Evolutionary conservation across 2,329 filamentous ascomycete genomes (phyloP), one percentile per base, ranked within the genome.

Genomic region (Drechslerella coelobrocha): DNA sequence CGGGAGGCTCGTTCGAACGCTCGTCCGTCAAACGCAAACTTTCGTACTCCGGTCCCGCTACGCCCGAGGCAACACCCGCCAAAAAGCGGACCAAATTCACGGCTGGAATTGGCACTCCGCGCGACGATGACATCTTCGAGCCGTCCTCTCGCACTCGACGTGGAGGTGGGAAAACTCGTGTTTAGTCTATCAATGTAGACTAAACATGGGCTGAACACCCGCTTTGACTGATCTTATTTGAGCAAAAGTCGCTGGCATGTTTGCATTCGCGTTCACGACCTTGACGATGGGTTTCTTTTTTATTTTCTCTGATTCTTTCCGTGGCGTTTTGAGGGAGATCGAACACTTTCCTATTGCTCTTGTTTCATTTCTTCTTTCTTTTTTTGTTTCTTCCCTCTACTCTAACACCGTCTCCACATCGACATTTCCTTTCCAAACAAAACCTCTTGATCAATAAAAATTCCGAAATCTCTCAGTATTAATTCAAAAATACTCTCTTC

Each of bases 31-130:
- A 71, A 31, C 52, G 66, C 39, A 71, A 71, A 39, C 29, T 71
- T 8, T 71, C 66, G 4, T 71, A 71, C 29, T 21, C 59, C 3
- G 59, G 53, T 12, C 66, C 59, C 29, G 53, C 66, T 5, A 71
- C 66, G n/a, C 66, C 66, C 12, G 66, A 71, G 39, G 66, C 66
- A 5, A 71, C 66, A 14, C 66, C 66, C 21, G 66, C 66, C 27
- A 71, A 71, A 21, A 71, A 71, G 51, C 66, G 66, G 21, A 47
- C 34, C 21, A 71, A 71, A 19, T 37, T 29, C 5, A 53, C 23
- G 3, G 27, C 52, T 21, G 66, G 66, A 1, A 17, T 54, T 12
- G 29, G 37, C 2, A 43, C 51, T 14, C 31, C 66, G 17, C 59
- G 53, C 8, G 43, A 57, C 4, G 66, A 71, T 2, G 52, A 71